Conservation (phyloP, 23 red algal genomes). For the Gracilariopsis chorda region DNA sequence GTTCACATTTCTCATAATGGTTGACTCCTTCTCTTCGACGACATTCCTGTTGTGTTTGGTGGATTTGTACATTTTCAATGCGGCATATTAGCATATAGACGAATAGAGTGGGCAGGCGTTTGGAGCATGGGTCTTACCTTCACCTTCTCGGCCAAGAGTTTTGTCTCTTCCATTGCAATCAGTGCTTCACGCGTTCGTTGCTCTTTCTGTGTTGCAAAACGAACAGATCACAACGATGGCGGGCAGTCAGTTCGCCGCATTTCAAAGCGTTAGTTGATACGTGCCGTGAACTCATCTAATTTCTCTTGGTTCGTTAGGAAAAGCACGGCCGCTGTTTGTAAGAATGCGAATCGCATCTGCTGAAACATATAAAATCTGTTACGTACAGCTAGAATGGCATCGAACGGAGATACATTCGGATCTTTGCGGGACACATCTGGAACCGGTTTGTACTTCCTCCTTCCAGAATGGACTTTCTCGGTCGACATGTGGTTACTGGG, state of each 20-base stretch:
- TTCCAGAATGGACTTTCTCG: neutral
- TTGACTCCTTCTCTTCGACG: slow-evolving; percentile 43
- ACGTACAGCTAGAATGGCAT: slow-evolving; percentile 12
- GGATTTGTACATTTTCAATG: neutral
- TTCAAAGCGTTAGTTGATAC: no score
- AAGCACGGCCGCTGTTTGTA: no score
- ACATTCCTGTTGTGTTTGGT: slow-evolving; percentile 39
- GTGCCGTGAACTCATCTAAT: no score
- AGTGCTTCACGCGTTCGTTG: slow-evolving; percentile 39
- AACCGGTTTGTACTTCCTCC: slow-evolving; percentile 2
- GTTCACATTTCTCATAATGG: slow-evolving; percentile 48
- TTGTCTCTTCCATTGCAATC: slow-evolving; percentile 53
- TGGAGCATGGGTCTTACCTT: neutral
- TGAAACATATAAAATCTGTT: neutral
- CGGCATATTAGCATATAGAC: no score
- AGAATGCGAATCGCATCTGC: no score
- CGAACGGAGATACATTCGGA: neutral
- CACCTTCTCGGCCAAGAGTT: slow-evolving; percentile 20
- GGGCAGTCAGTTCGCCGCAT: no score
- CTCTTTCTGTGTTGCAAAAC: neutral
- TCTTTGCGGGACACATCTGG: slow-evolving; percentile 1
- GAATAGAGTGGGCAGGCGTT: neutral
- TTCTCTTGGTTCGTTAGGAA: no score
- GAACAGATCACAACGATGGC: no score
- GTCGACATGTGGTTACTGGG: no score